Evolutionary conservation across 2,329 filamentous ascomycete species (phyloP).

Genomic region (Hymenoscyphus fraxineus): DNA sequence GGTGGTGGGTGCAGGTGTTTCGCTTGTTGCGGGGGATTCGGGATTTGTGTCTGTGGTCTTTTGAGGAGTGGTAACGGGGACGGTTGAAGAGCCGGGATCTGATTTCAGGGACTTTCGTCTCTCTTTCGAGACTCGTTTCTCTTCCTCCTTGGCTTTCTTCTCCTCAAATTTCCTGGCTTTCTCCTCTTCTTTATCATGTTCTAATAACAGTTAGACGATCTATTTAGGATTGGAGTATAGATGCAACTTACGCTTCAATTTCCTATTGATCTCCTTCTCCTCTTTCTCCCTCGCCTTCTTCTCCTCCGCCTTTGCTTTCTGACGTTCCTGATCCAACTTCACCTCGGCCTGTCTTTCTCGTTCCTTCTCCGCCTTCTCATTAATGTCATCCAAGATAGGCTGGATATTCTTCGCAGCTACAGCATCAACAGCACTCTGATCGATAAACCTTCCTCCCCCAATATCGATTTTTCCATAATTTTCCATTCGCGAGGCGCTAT

Average conservation of each 20-base stretch:
- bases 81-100: background rate
- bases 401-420: slow-evolving; percentile 75
- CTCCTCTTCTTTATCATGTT: slow-evolving; percentile 40
- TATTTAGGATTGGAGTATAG: background rate
- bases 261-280: slow-evolving; percentile 50
- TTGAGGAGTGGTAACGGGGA: background rate
- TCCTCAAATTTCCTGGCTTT: slow-evolving; percentile 47
- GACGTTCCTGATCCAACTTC: slow-evolving; percentile 59
- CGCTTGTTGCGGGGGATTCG: slow-evolving; percentile 4
- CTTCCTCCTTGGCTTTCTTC: slow-evolving; percentile 50
- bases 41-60: background rate
- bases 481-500: slow-evolving; percentile 56
- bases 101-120: slow-evolving; percentile 46
- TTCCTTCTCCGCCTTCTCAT: slow-evolving; percentile 70
- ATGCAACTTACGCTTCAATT: slow-evolving; percentile 54
- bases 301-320: slow-evolving; percentile 39
- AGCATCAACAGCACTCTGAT: slow-evolving; percentile 71
- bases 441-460: slow-evolving; percentile 77
- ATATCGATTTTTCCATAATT: slow-evolving; percentile 62
- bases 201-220: slow-evolving; percentile 22
- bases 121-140: slow-evolving; percentile 49
- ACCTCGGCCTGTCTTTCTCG: slow-evolving; percentile 62
- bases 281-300: slow-evolving; percentile 54
- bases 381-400: slow-evolving; percentile 81
- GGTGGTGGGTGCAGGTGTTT: slow-evolving; percentile 7